Evolutionary conservation across 73 alveolate genomes (phyloP).

Genomic region (Tetrahymena borealis): DNA sequence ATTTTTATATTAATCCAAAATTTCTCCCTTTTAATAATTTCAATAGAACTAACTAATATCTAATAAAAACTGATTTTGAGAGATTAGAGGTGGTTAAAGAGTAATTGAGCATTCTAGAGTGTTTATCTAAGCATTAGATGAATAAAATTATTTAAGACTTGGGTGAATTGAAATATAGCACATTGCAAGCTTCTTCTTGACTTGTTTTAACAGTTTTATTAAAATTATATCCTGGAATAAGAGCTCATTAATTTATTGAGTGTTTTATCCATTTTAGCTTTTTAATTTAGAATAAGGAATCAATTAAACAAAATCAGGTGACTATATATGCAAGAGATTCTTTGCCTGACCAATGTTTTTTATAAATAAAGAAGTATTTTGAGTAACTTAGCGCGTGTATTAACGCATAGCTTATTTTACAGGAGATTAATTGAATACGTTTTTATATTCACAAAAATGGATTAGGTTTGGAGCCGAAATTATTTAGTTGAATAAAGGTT

Average conservation of each 20-base stretch:
- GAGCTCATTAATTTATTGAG: background rate
- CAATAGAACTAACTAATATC: background rate
- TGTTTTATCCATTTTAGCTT: background rate
- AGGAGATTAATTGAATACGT: background rate
- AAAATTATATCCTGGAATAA: background rate
- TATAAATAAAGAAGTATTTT: background rate
- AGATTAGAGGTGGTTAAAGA: background rate
- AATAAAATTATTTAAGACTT: background rate
- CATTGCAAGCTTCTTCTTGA: background rate
- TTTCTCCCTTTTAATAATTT: too few relatives aligned
- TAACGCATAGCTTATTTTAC: background rate
- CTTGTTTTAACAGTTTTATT: background rate
- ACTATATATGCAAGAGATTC: background rate
- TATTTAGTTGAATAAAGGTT: background rate
- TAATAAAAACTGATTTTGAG: background rate
- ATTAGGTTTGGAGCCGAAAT: background rate
- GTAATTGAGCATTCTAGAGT: background rate
- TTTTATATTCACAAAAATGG: background rate
- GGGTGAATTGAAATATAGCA: background rate
- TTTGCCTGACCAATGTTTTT: background rate
- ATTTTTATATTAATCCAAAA: too few relatives aligned
- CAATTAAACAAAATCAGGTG: background rate
- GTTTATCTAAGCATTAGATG: background rate
- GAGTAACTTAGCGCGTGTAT: background rate
- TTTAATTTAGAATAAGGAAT: background rate